Evolutionary conservation across 2,329 filamentous ascomycete species (phyloP).

Genomic region (Hypoxylon sp.): DNA sequence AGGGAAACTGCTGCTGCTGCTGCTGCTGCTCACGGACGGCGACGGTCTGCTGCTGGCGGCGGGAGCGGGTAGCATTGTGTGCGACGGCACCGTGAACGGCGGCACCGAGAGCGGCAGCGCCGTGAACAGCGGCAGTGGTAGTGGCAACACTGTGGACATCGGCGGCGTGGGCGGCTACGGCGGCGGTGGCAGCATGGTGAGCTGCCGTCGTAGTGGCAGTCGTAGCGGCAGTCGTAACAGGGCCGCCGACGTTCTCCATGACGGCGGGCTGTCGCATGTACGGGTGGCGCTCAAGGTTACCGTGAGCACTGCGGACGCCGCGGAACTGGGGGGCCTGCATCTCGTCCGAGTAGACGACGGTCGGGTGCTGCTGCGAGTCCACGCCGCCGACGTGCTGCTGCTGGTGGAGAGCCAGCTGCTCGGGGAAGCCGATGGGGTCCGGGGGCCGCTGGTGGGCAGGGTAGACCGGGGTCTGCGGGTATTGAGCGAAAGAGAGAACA

Average conservation of each 20-base stretch:
- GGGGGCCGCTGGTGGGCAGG: conserved; percentile 29
- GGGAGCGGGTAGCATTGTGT: no score
- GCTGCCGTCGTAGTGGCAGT: no score
- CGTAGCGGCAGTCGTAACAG: no score
- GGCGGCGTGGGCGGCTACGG: no score
- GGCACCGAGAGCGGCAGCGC: no score
- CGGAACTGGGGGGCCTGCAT: conserved; percentile 28
- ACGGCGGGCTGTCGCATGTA: conserved; percentile 19
- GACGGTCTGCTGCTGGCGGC: neutral
- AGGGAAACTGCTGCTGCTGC: neutral
- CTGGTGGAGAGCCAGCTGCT: conserved; percentile 7
- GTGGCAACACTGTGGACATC: no score
- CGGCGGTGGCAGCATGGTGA: no score
- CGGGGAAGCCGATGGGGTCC: conserved; percentile 27
- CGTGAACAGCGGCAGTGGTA: no score
- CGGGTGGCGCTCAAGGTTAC: conserved; percentile 32
- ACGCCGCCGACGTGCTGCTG: no score
- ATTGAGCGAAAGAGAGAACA: no score
- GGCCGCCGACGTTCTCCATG: no score
- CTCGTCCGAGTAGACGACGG: neutral
- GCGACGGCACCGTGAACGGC: no score
- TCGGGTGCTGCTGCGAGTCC: neutral
- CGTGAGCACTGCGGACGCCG: conserved; percentile 34
- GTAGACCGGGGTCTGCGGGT: conserved; percentile 40
- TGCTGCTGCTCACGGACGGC: neutral